phyloP scores from a whole-genome alignment of 345 rosid genomes.

The Leavenworthia alabamica region DNA sequence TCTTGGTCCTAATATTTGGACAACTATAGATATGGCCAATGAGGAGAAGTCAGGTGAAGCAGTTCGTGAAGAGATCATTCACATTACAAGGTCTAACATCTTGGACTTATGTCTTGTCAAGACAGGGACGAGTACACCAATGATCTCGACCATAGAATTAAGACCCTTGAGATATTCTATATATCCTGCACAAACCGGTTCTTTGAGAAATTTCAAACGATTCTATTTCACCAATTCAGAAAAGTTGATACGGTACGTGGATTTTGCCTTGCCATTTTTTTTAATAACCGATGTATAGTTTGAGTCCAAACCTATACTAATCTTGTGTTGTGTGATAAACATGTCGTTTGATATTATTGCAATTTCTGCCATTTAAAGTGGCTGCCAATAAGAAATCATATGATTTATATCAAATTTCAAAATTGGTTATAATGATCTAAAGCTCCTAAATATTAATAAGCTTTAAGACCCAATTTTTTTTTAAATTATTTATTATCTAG shows the following conservation, averaged over 20 bases:
- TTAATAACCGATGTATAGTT: neutral
- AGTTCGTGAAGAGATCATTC: conserved; percentile 15
- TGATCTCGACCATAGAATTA: conserved; percentile 6
- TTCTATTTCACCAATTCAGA: neutral
- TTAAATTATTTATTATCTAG: no score
- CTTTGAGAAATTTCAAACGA: neutral
- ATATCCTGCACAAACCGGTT: neutral
- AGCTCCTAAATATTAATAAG: no score
- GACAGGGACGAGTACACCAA: conserved; percentile 17
- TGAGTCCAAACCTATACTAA: neutral
- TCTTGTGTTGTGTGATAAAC: neutral
- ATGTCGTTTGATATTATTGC: no score
- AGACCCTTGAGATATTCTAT: neutral
- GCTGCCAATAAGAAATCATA: no score
- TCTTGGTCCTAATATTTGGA: conserved; percentile 40
- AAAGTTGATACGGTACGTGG: neutral
- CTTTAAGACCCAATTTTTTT: no score
- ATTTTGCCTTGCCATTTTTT: neutral
- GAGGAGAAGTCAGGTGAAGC: neutral
- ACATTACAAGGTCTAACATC: conserved; percentile 17
- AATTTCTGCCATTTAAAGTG: no score
- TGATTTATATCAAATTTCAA: no score
- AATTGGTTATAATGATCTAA: neutral
- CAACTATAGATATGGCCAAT: neutral
- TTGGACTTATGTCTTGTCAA: conserved; percentile 44